Evolutionary conservation across 495 filamentous ascomycete species (phyloP).

Genomic region (Sphaerosporella brunnea): DNA sequence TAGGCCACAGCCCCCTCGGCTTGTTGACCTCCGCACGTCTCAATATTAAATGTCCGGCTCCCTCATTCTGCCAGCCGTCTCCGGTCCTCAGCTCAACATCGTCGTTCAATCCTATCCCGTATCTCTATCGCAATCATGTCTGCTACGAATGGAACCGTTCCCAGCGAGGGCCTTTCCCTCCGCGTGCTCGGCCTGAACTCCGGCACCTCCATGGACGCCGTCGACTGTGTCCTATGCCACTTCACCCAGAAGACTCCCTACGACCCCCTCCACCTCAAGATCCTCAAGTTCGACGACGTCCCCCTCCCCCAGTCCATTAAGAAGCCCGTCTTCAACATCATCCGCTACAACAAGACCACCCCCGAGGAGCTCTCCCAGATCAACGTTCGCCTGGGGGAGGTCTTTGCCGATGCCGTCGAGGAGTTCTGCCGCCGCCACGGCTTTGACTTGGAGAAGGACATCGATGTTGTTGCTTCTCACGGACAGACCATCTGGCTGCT

Average conservation of each 20-base stretch:
- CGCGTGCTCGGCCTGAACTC: slow-evolving; percentile 37
- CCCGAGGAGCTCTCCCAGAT: slow-evolving; percentile 37
- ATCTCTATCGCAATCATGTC: slow-evolving; percentile 2
- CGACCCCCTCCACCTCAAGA: slow-evolving; percentile 34
- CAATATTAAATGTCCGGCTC: not conserved
- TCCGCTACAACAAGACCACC: slow-evolving; percentile 35
- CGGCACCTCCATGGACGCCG: slow-evolving; percentile 35
- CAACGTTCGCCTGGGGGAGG: slow-evolving; percentile 36
- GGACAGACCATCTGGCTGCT: slow-evolving; percentile 44
- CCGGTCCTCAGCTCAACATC: not conserved
- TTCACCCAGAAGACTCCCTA: slow-evolving; percentile 35
- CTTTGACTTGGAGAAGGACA: slow-evolving; percentile 30
- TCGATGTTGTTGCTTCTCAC: slow-evolving; percentile 40
- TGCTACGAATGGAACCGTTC: slow-evolving; percentile 8
- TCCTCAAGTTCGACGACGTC: slow-evolving; percentile 32
- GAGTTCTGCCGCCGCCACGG: slow-evolving; percentile 32
- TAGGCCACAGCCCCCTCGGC: not conserved
- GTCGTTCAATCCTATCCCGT: not conserved
- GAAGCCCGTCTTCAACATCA: slow-evolving; percentile 38
- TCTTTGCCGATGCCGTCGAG: slow-evolving; percentile 34
- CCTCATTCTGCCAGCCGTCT: not conserved
- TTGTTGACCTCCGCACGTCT: not conserved
- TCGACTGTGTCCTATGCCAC: slow-evolving; percentile 36
- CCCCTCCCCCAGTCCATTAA: slow-evolving; percentile 37
- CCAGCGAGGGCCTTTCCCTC: slow-evolving; percentile 26